phyloP scores from a whole-genome alignment of 2,329 filamentous ascomycete genomes.

The Aspergillus jensenii region DNA sequence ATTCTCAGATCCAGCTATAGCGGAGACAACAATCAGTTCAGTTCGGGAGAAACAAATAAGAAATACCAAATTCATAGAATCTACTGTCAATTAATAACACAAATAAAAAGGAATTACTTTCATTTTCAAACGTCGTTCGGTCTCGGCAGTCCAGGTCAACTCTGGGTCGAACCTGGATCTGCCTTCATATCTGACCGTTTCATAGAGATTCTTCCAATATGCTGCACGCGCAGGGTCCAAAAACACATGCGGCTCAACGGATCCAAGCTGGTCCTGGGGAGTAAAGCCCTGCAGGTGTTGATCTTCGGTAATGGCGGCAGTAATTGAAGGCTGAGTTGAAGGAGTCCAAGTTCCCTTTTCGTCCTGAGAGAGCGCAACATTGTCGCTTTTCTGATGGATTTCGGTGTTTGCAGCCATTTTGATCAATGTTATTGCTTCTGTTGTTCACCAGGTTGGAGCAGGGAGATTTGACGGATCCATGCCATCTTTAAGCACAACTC shows the following conservation, averaged over 20 bases:
- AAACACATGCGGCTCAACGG: slow-evolving; percentile 7
- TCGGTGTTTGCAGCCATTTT: neutral
- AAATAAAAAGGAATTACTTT: slow-evolving; percentile 12
- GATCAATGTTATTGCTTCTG: neutral
- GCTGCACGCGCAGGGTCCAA: slow-evolving; percentile 2
- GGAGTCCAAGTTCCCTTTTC: neutral
- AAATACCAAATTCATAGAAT: neutral
- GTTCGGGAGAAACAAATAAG: neutral
- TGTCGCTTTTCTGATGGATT: neutral
- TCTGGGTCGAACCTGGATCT: slow-evolving; percentile 9
- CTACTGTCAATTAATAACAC: neutral
- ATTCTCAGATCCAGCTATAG: slow-evolving; percentile 21
- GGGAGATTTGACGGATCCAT: too few species aligned
- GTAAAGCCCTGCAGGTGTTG: neutral
- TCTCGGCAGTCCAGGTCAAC: slow-evolving; percentile 11
- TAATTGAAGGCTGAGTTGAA: slow-evolving; percentile 1
- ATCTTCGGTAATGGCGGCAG: neutral
- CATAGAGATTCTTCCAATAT: slow-evolving; percentile 5
- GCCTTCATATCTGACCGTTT: slow-evolving; percentile 7
- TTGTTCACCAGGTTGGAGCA: too few species aligned
- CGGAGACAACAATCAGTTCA: slow-evolving; percentile 2
- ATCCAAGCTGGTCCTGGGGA: neutral
- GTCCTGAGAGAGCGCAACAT: neutral
- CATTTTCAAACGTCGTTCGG: slow-evolving; percentile 10
- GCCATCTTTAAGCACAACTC: too few species aligned